A percentile compares a stretch with the other conserved stretches of the same genome.
Conservation (phyloP, 2,329 filamentous ascomycete genomes). For the Penicillium sp. region DNA sequence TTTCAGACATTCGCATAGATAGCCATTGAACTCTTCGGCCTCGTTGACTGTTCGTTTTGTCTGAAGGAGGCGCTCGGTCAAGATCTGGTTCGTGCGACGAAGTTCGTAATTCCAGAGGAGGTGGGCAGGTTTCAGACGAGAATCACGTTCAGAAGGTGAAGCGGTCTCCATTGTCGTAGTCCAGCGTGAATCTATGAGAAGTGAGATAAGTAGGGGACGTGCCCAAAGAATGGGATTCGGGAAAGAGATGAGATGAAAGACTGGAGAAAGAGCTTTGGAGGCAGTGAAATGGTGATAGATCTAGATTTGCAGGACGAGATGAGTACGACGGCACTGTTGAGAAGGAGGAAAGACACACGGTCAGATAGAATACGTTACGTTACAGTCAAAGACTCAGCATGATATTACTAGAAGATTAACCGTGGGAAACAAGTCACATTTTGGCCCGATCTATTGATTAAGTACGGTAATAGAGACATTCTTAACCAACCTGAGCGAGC, state of each 20-base stretch:
- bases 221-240: no score
- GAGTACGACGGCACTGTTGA: no score
- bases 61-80: background rate
- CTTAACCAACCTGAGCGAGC: constrained; percentile 41
- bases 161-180: background rate
- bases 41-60: background rate
- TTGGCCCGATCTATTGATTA: constrained; percentile 39
- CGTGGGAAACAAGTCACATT: constrained; percentile 31
- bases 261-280: no score
- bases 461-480: constrained; percentile 33
- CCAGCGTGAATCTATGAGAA: no score
- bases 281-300: no score
- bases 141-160: background rate
- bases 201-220: no score
- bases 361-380: background rate
- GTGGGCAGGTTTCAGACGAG: constrained; percentile 13
- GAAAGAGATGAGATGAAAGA: no score
- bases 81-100: constrained; percentile 28
- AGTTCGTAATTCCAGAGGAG: constrained; percentile 43
- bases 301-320: no score
- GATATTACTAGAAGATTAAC: background rate
- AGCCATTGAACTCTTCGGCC: background rate
- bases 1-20: no score
- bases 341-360: no score
- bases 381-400: background rate